Evolutionary conservation across 2,329 filamentous ascomycete species (phyloP).

Genomic region (Fusarium tjaetaba): DNA sequence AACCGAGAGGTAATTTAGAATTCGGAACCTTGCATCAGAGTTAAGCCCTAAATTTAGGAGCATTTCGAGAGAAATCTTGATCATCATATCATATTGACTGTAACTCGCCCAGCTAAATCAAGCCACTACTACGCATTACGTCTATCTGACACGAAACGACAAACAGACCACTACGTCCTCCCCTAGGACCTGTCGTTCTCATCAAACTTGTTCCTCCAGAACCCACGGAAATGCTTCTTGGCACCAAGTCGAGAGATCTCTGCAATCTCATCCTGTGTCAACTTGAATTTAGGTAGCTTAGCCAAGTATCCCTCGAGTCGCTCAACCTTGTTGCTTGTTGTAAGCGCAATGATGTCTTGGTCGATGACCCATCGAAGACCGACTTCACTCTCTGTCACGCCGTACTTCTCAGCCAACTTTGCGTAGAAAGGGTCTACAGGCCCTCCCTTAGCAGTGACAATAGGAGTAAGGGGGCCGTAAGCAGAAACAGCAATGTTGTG

Average conservation of each 20-base stretch:
- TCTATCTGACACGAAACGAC: not conserved
- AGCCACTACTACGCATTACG: too few species aligned
- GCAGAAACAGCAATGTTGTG: constrained; percentile 66
- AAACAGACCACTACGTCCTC: not conserved
- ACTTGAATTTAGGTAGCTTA: constrained; percentile 64
- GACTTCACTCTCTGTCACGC: constrained; percentile 64
- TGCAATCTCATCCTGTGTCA: constrained; percentile 67
- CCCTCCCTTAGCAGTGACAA: constrained; percentile 59
- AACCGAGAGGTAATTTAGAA: not conserved
- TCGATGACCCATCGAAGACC: constrained; percentile 70
- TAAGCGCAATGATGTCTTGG: constrained; percentile 66
- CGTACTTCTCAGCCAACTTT: constrained; percentile 66
- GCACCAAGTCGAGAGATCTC: constrained; percentile 65
- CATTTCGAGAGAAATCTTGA: not conserved
- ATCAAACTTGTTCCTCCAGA: constrained; percentile 65
- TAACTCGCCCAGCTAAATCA: not conserved
- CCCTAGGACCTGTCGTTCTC: constrained; percentile 57
- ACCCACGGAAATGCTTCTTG: constrained; percentile 70
- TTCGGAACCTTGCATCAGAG: not conserved
- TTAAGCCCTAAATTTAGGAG: not conserved
- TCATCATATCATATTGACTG: not conserved
- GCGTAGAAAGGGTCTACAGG: constrained; percentile 63
- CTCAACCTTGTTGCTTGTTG: constrained; percentile 68
- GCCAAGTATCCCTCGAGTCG: constrained; percentile 65
- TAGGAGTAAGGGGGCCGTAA: constrained; percentile 65